Base-by-base conservation (phyloP, 1,284 basidiomycete species). In the Melampsora larici-populina region DNA sequence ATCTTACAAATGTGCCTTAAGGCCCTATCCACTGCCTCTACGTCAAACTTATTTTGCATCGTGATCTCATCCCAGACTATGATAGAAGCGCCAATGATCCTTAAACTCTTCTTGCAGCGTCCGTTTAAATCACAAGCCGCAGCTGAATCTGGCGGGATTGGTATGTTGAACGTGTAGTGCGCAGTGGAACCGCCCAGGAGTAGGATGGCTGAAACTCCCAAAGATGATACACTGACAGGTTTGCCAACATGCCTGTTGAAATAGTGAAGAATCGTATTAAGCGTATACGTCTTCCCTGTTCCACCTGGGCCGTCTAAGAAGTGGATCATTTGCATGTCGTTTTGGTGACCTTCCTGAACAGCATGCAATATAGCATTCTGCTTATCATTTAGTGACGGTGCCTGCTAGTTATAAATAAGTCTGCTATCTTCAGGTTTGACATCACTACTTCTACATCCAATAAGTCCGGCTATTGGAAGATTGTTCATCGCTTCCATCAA, bases 1-100 rank as follows among this genome's bases (percentile, higher is more conserved):
- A 3, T n/a, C 2, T 26, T 18, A 1, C 31, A n/a, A 1, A 73
- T 21, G 18, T 49, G 43, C 9, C 43, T 17, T 0, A 73, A n/a
- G 1, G 13, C 11, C 0, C 62, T 0, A 21, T 73, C 62, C 0
- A 73, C 62, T 4, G 40, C 26, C 15, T 73, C 58, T 1, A 73
- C 40, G 0, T 11, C 62, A 36, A 51, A 17, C 29, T 46, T 49
- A n/a, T 73, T 40, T 46, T 63, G 60, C 3, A 62, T n/a, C 11
- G 48, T 18, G 1, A 48, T 31, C n/a, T 73, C 71, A 46, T 73
- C 71, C 71, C 71, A 73, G 31, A 73, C 65, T 0, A 73, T 63
- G 1, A 64, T 8, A 0, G 26, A 9, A 1, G 36, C 17, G 9
- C 0, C 1, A 4, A 13, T 7, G 2, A 69, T 21, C 2, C 8